Conservation (phyloP, 331 rosid genomes). For the Stylosanthes scabra region DNA sequence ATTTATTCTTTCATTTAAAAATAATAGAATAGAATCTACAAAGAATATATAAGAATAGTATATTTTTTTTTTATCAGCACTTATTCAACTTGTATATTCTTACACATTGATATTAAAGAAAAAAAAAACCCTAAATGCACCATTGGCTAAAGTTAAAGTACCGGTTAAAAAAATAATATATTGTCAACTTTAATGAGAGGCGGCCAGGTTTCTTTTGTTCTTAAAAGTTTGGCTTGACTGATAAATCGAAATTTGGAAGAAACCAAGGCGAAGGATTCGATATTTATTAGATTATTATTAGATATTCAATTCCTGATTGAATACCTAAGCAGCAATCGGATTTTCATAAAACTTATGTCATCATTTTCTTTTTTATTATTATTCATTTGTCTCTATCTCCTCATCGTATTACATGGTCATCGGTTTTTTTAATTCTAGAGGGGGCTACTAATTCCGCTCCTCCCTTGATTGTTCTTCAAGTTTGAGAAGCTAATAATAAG, state of each 20-base stretch:
- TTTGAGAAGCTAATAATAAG: constrained; percentile 17
- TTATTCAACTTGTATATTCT: too few species aligned
- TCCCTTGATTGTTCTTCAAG: constrained; percentile 16
- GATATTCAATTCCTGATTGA: background rate
- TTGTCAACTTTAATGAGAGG: too few species aligned
- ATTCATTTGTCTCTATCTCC: background rate
- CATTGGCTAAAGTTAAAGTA: too few species aligned
- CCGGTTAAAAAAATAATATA: too few species aligned
- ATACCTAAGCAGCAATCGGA: constrained; percentile 9
- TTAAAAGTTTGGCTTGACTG: background rate
- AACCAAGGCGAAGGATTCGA: constrained; percentile 11
- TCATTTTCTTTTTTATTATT: background rate
- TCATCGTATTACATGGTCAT: background rate
- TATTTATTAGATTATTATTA: background rate
- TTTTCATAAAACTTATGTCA: constrained; percentile 23
- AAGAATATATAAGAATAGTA: too few species aligned
- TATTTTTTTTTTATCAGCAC: too few species aligned
- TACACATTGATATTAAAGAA: too few species aligned
- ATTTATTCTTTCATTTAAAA: too few species aligned
- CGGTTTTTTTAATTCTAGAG: background rate
- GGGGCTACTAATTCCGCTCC: background rate
- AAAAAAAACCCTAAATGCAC: too few species aligned
- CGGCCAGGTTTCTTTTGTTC: too few species aligned
- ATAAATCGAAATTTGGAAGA: background rate
- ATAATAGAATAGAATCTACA: too few species aligned